Conservation (phyloP, 2,329 filamentous ascomycete species). For the Cordyceps fumosorosea region DNA sequence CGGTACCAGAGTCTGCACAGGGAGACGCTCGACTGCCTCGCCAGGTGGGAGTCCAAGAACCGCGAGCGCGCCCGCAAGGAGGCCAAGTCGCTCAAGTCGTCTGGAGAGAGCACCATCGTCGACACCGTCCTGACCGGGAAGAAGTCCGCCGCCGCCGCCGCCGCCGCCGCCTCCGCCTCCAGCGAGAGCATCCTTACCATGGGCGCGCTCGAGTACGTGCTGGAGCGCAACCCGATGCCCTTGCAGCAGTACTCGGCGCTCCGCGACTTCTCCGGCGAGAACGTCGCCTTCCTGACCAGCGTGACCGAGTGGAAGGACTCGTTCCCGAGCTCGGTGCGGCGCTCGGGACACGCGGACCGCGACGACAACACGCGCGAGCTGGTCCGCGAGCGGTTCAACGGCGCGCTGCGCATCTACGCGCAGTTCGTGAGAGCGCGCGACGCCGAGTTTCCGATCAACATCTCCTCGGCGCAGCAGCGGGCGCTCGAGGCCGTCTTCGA, state of each 20-base stretch:
- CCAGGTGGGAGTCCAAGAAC: constrained; percentile 36
- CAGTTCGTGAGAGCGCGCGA: constrained; percentile 52
- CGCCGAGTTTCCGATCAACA: constrained; percentile 59
- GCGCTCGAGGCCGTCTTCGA: constrained; percentile 51
- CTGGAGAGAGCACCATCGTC: constrained; percentile 18
- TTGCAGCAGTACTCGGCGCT: constrained; percentile 59
- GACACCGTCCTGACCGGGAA: constrained; percentile 23
- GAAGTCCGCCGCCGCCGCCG: constrained; percentile 28
- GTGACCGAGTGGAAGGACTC: constrained; percentile 49
- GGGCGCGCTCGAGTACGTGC: constrained; percentile 54
- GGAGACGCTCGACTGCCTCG: constrained; percentile 38
- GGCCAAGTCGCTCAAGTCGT: constrained; percentile 17
- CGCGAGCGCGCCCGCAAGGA: constrained; percentile 17
- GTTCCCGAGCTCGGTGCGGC: constrained; percentile 20
- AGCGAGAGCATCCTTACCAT: constrained; percentile 48
- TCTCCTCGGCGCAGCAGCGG: constrained; percentile 47
- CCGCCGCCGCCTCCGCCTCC: constrained; percentile 10
- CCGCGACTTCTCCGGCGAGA: constrained; percentile 64
- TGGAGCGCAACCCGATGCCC: constrained; percentile 51
- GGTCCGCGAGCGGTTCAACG: constrained; percentile 44
- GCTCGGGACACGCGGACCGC: constrained; percentile 11
- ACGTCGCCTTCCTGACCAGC: constrained; percentile 59
- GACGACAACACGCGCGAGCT: constrained; percentile 19
- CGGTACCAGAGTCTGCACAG: constrained; percentile 32
- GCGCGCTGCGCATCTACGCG: constrained; percentile 54